Base-by-base conservation (phyloP, 305 asterid genomes). In the Fraxinus ornus region DNA sequence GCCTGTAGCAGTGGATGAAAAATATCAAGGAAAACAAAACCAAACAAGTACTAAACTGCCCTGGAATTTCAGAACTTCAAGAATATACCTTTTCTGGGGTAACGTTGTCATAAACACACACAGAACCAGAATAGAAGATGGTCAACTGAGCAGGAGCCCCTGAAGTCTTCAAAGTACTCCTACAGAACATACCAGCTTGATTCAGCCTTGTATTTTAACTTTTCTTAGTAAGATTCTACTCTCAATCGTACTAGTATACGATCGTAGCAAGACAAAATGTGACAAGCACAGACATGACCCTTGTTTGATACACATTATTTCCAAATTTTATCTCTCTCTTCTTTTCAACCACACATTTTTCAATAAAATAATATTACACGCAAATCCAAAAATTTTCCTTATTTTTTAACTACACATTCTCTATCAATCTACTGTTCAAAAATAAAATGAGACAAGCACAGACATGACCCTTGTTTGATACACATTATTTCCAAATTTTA, bases 61-160 rank as follows among this genome's bases (percentile, higher is more conserved):
- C 35, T 4, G 10, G 10, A 74, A 80, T 21, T 36, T 44, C 33
- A 22, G 49, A 70, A 75, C 71, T 47, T n/a, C 28, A 35, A 68
- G 66, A 22, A 75, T 15, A 24, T 81, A 93, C 98, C 95, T 94
- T 94, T 80, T 92, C 97, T 0, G 93, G 92, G 70, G 98, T 89
- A 81, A 93, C 55, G 77, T 92, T 88, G 76, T 94, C 97, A 22
- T 86, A 93, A 8, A 92, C 97, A 19, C 97, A 93, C 13, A 94
- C 97, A 0, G 97, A 88, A 73, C 98, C 98, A 55, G 89, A 89
- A 82, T 91, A 94, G 83, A 94, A 94, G 79, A 94, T 91, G 85
- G 97, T 94, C 89, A 94, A 76, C 92, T 94, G 97, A 76, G 97
- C 91, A 68, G 97, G 92, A 32, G 89, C 83, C 15, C 78, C 84